Evolutionary conservation across 2,329 filamentous ascomycete genomes (phyloP).

Genomic region (Colletotrichum abscissum): DNA sequence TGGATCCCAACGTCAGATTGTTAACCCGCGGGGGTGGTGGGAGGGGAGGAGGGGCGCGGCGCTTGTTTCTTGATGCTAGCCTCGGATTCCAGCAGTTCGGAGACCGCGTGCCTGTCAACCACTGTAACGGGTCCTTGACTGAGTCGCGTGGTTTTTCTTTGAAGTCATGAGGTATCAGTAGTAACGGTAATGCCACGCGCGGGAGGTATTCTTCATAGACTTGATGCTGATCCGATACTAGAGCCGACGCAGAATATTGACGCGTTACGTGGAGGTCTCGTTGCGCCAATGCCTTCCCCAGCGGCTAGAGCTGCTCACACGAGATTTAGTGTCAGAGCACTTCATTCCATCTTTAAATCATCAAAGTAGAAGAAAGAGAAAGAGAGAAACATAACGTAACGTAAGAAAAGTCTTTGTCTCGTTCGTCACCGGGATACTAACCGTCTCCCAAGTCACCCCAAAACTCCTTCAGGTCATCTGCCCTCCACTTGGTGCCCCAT

Average conservation of each 20-base stretch:
- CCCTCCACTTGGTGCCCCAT: conserved; percentile 64
- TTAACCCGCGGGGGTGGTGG: not conserved
- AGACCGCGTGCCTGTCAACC: conserved; percentile 3
- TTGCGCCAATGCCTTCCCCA: conserved; percentile 27
- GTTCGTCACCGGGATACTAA: conserved; percentile 29
- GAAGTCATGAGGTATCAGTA: not conserved
- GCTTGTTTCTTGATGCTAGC: not conserved
- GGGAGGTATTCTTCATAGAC: conserved; percentile 11
- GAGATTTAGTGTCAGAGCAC: conserved; percentile 18
- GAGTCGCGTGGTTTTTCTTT: not conserved
- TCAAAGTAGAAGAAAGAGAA: not conserved
- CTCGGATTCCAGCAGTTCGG: conserved; percentile 12
- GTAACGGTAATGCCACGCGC: not conserved
- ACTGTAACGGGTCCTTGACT: conserved; percentile 3
- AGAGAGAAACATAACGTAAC: too few relatives aligned
- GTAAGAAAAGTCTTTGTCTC: conserved; percentile 2
- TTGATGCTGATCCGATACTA: conserved; percentile 16
- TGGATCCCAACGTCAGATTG: conserved; percentile 3
- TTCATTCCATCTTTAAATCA: conserved; percentile 15
- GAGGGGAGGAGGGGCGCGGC: not conserved
- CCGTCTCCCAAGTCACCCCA: conserved; percentile 45
- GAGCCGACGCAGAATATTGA: conserved; percentile 28
- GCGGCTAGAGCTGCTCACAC: conserved; percentile 26
- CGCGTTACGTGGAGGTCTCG: conserved; percentile 30
- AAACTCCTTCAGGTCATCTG: conserved; percentile 58